These are phyloP conservation scores for Aphanomyces cochlioides DNA, from an alignment of 352 stramenopile genomes.

Conservation along the genomic window DNA sequence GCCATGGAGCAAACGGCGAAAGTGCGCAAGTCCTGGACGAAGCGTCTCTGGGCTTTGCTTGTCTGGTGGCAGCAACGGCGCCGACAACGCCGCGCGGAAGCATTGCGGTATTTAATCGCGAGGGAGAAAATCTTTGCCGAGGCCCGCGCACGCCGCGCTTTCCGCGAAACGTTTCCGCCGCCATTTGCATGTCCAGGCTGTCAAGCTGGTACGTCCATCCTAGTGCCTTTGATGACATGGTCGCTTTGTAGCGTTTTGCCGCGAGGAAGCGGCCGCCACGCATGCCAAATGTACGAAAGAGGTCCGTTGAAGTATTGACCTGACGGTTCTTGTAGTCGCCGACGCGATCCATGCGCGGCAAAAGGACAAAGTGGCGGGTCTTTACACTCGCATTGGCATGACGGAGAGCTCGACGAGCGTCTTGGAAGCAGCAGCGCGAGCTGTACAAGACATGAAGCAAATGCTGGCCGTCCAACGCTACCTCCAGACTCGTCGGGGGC, in stretches of 20 bases:
- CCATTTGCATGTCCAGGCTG: not conserved
- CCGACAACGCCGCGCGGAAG: not conserved
- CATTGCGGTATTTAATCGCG: constrained; percentile 5
- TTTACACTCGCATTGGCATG: not conserved
- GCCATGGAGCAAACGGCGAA: not conserved
- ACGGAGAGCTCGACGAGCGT: not conserved
- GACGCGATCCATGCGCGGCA: constrained; percentile 2
- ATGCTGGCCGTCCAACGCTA: constrained; percentile 3
- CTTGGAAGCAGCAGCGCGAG: not conserved
- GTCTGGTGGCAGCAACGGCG: not conserved
- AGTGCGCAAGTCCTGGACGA: not conserved
- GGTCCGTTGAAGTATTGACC: too few species aligned
- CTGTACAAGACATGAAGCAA: not conserved
- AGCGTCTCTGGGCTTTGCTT: not conserved
- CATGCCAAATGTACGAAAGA: not conserved
- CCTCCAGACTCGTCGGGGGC: not conserved
- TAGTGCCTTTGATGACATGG: too few species aligned
- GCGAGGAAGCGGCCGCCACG: not conserved
- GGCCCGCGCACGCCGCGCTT: not conserved
- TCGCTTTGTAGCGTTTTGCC: constrained; percentile 8
- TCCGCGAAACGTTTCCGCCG: constrained; percentile 9
- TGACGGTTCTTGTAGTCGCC: not conserved
- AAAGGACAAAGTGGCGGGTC: not conserved
- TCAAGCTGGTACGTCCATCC: not conserved
- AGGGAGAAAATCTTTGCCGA: not conserved